These are phyloP conservation scores for Phragmites australis DNA, from an alignment of 176 grass and related monocot genomes.

Conservation along the genomic window DNA sequence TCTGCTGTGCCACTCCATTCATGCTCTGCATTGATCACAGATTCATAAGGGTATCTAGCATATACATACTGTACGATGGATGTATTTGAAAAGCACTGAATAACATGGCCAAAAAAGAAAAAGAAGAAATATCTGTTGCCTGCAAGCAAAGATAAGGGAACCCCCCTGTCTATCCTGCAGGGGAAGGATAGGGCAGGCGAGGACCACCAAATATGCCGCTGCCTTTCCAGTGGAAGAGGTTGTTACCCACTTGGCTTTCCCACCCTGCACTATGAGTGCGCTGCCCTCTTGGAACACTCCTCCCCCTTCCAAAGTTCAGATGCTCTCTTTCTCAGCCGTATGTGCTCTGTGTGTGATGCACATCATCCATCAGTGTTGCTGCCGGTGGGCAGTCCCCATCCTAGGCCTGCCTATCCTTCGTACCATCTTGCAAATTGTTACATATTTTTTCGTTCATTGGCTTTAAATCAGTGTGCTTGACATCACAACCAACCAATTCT, in stretches of 20 bases:
- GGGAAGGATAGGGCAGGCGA: constrained; percentile 31
- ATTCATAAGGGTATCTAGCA: neutral
- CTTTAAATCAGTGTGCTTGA: constrained; percentile 16
- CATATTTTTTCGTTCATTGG: neutral
- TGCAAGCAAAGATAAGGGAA: constrained; percentile 22
- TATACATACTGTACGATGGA: neutral
- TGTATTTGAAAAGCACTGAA: neutral
- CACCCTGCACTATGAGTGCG: constrained; percentile 23
- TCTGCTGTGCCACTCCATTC: neutral
- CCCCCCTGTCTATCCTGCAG: constrained; percentile 15
- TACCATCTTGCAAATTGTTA: constrained; percentile 30
- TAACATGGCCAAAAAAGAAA: neutral
- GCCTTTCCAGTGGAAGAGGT: constrained; percentile 34
- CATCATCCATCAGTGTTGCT: constrained; percentile 31
- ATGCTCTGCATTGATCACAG: neutral
- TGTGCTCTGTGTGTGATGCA: neutral
- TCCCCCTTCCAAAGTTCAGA: neutral
- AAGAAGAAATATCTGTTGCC: neutral
- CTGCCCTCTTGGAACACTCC: constrained; percentile 11
- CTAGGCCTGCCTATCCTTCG: constrained; percentile 39
- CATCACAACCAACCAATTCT: constrained; percentile 35
- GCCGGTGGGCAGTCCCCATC: constrained; percentile 61
- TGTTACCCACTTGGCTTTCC: constrained; percentile 51
- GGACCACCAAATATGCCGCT: constrained; percentile 19
- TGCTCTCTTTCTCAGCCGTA: too few relatives aligned